Conservation (phyloP, 129 eudicot species). For the Lactuca sativa region DNA sequence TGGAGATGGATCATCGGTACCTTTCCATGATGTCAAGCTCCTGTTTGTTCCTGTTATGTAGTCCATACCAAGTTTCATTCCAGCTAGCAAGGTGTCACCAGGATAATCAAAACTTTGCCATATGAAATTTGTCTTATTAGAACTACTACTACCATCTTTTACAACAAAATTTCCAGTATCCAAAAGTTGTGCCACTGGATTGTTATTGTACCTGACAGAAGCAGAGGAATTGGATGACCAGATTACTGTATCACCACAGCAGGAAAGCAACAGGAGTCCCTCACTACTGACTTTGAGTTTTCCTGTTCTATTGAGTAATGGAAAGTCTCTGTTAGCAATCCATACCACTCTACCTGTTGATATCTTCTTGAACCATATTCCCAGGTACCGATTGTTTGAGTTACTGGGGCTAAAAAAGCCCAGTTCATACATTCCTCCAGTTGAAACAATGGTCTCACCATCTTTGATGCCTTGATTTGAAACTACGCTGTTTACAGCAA, state of each 20-base stretch:
- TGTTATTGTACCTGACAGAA: background rate
- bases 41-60: background rate
- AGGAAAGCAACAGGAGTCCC: slow-evolving; percentile 10
- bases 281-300: background rate
- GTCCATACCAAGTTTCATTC: slow-evolving; percentile 19
- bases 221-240: slow-evolving; percentile 20
- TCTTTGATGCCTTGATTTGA: slow-evolving; percentile 25
- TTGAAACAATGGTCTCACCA: slow-evolving; percentile 13
- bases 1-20: slow-evolving; percentile 22
- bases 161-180: slow-evolving; percentile 29
- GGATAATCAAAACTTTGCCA: slow-evolving; percentile 12
- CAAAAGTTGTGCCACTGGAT: slow-evolving; percentile 24
- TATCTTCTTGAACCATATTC: slow-evolving; percentile 26
- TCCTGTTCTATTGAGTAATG: background rate
- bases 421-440: background rate
- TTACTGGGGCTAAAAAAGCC: background rate
- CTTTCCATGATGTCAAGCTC: slow-evolving; percentile 27
- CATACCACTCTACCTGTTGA: slow-evolving; percentile 17
- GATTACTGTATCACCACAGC: slow-evolving; percentile 15
- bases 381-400: background rate
- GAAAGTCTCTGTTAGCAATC: slow-evolving; percentile 35
- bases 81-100: background rate
- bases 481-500: background rate
- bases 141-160: background rate
- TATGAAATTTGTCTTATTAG: background rate